Evolutionary conservation across 768 basidiomycete species (phyloP).

Genomic region (Leccinum aurantiacum): DNA sequence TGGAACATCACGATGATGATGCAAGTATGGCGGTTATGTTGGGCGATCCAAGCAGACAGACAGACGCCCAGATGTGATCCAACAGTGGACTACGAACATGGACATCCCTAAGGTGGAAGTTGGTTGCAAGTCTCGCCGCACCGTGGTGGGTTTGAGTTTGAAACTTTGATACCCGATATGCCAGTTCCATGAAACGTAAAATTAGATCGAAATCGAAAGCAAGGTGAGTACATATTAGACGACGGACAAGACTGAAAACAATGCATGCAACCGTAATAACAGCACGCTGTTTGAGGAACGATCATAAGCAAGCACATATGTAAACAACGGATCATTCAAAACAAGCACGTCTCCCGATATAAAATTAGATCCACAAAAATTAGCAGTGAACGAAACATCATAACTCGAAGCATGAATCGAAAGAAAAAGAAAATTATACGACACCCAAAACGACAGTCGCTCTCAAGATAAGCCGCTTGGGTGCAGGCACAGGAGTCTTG

Average conservation of each 20-base stretch:
- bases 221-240: not conserved
- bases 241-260: not conserved
- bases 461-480: slow-evolving; percentile 61
- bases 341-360: not conserved
- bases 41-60: not conserved
- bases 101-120: too few species aligned
- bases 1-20: slow-evolving; percentile 9
- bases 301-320: too few species aligned
- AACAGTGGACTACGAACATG: too few species aligned
- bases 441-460: slow-evolving; percentile 80
- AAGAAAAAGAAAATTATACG: slow-evolving; percentile 40
- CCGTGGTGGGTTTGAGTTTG: too few species aligned
- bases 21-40: not conserved
- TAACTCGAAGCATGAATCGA: slow-evolving; percentile 10
- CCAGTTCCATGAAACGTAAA: not conserved
- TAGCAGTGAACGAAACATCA: not conserved
- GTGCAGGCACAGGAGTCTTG: slow-evolving; percentile 33
- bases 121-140: too few species aligned
- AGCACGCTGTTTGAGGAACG: not conserved
- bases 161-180: too few species aligned
- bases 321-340: too few species aligned
- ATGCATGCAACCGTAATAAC: not conserved
- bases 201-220: not conserved
- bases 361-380: not conserved
- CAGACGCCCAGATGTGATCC: not conserved